Evolutionary conservation across 2,329 filamentous ascomycete species (phyloP), one percentile per base, ranked within the genome.

Genomic region (Scorias spongiosa): DNA sequence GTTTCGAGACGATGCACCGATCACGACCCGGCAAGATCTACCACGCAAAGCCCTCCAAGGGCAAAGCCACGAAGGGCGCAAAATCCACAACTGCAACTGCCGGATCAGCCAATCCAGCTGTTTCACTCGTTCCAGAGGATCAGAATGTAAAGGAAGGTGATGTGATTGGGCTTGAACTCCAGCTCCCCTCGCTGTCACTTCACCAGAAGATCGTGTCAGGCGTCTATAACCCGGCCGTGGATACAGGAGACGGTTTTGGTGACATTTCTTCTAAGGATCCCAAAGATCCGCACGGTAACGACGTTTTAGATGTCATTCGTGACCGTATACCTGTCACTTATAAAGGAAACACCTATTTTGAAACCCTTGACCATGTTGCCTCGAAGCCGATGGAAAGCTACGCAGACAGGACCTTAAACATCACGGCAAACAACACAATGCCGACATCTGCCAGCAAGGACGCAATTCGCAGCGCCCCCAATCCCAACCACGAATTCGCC

Each of bases 301-400:
- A 73, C 1, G 70, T 76, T 48, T 66, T 77, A 12, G 91, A 96
- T 61, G 83, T 96, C 49, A 84, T 98, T 47, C 85, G 93, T 49
- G 93, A 98, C 62, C 84, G 91, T 41, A 86, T 95, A 39, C 88
- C 91, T 1, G 93, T 96, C 51, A 80, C 88, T 9, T 93, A 93
- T 69, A 95, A 94, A 63, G 79, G 82, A 37, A 86, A 93, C 60
- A 82, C 88, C 43, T 94, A 93, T 66, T 95, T 94, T 62, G 89
- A 96, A 64, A 82, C 85, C 58, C 83, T 87, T 50, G 87, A 93
- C 58, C 93, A 93, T 61, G 84, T 89, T 53, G 72, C 84, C 0
- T 82, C 81, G 10, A 93, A 93, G 59, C 82, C 93, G 51, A 77
- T 96, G 36, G 88, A 95, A 55, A 84, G 62, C 10, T 72, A 72